Evolutionary conservation across 2,329 filamentous ascomycete species (phyloP), one percentile per base, ranked within the genome.

Genomic region (Colletotrichum godetiae): DNA sequence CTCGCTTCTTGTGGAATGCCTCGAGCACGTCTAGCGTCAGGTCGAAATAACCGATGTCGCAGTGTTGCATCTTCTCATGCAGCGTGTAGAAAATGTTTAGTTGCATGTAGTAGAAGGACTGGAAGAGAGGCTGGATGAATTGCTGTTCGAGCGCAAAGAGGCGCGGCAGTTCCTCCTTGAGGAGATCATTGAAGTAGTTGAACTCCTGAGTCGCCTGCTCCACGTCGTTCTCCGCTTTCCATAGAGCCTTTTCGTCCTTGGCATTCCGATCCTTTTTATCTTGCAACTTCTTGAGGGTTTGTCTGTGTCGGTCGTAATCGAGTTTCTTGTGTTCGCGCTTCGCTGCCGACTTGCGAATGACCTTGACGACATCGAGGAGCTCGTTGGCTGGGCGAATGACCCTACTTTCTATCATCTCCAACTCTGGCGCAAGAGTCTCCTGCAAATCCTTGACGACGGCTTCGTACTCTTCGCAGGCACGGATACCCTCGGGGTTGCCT

Each of bases 41-140:
- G 82, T 99, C 94, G 83, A 99, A 99, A 85, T 99, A 99, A 74
- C 95, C 95, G 80, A 99, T 99, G 80, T 98, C 95, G 82, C 97
- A 95, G 77, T 90, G 92, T 85, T 99, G 97, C 97, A 99, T 99
- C 84, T 93, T 95, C 84, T 98, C 96, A 82, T 99, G 97, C 67
- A 99, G 88, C 1, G 97, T 99, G 84, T 99, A 99, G 83, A 98
- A 99, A 76, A 99, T 94, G 83, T 99, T 99, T 76, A 99, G 90
- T 84, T 99, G 97, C 97, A 99, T 99, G 87, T 98, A 99, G 86
- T 99, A 99, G 86, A 99, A 99, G 11, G 94, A 97, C 82, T 98
- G 97, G 88, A 99, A 99, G 8, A 99, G 90, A 3, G 97, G 97
- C 77, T 94, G 92, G 82, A 99, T 99, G 82, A 99, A 98, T 82